Evolutionary conservation across 305 asterid genomes (phyloP), one percentile per base, ranked within the genome.

Genomic region (Fraxinus paxiana): DNA sequence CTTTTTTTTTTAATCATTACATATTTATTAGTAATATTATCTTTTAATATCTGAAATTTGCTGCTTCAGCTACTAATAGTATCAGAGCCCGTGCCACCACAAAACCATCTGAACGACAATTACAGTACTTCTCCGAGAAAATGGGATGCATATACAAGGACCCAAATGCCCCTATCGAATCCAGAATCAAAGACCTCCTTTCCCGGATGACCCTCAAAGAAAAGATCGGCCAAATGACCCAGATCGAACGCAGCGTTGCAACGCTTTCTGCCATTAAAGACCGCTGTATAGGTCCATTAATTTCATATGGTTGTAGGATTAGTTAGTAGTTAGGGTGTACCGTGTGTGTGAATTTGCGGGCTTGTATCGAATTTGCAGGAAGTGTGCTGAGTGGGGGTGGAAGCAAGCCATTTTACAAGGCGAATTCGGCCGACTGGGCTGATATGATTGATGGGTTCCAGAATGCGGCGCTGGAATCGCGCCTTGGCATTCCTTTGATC

Each of bases 371-470:
- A 56, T 67, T 71, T 79, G 86, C 85, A 94, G 98, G 98, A 73
- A 95, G 97, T 83, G 90, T 95, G 31, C 81, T 95, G 88, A 95
- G 98, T 82, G 96, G 94, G 26, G 99, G 99, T 71, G 99, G 99
- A 22, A 95, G 99, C 86, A 85, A 73, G 84, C 98, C 98, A 0
- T 89, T 87, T 73, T 96, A 92, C 43, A 95, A 92, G 67, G 98
- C 98, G 0, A 84, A 80, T 15, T 92, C 98, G 2, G 88, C 86
- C 7, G 98, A 90, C 78, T 95, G 98, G 97, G 96, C 94, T 2
- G 94, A 91, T 22, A 92, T 93, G 98, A 87, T 92, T 82, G 97
- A 95, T 75, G 93, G 88, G 31, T 85, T 93, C 51, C 98, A 95
- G 84, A 88, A 83, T 83, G 94, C 84, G 43, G 97, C 97, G 22